Base-by-base conservation (phyloP, 2,329 filamentous ascomycete species). In the Dactylonectria macrodidyma region DNA sequence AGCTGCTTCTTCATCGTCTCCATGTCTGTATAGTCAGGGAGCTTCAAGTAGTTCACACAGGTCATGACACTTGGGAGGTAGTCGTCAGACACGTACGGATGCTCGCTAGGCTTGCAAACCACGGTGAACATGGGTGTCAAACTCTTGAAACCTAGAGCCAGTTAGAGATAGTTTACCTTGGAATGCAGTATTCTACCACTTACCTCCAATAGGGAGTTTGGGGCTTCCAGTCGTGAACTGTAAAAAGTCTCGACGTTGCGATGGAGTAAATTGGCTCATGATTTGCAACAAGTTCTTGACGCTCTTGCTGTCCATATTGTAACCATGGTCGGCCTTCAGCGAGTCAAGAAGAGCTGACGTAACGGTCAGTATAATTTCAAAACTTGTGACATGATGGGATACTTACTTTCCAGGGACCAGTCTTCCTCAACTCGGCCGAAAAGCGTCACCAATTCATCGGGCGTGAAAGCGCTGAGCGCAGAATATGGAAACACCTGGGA, bases 21-120 rank as follows among this genome's bases (percentile, higher is more conserved):
- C 69, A 97, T 84, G 73, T 85, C 90, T 73, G 91, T 95, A 82
- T 99, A 99, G 81, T 99, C 94, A 22, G 96, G 96, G 78, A 99
- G 88, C 83, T 99, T 99, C 76, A 99, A 90, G 80, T 99, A 99
- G 82, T 99, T 99, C 82, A 97, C 96, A 80, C 97, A 99, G 11
- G 97, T 99, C 97, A 99, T 99, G 80, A 99, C 97, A 79, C 95
- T 98, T 12, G 97, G 96, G n/a, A 99, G 88, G 77, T 98, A 99
- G 83, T 99, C 96, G 78, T 99, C 96, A 5, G 95, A 95, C 3
- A 92, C 92, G 80, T 95, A 96, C 2, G 96, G 96, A 16, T 94
- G 91, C 78, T 99, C 96, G 81, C 94, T 97, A n/a, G 95, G 95
- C 82, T 98, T 98, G 87, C 96, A 98, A 50, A 99, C 96, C 70